Conservation (phyloP, 2,329 filamentous ascomycete genomes). For the Graphilbum fragrans region DNA sequence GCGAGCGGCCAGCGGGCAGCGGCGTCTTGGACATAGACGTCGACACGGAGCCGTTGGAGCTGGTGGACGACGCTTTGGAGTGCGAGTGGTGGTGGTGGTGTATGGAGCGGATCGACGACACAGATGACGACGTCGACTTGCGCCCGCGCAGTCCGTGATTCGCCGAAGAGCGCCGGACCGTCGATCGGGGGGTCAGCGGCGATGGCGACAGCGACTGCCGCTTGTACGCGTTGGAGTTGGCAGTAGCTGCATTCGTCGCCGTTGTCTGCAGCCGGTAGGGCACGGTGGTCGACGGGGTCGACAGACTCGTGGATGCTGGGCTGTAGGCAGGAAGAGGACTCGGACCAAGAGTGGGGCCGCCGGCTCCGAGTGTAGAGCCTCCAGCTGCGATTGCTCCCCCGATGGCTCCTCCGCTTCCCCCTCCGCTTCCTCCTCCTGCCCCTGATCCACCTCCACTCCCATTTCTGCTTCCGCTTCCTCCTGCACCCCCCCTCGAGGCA, state of each 20-base stretch:
- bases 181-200: slow-evolving; percentile 78
- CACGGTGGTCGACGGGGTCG: slow-evolving; percentile 14
- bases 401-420: too few species aligned
- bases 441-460: neutral
- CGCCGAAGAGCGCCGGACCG: slow-evolving; percentile 68
- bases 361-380: too few species aligned
- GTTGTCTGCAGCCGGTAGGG: slow-evolving; percentile 4
- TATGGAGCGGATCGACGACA: slow-evolving; percentile 86
- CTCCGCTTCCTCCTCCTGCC: neutral
- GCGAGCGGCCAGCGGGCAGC: slow-evolving; percentile 53
- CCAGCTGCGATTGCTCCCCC: too few species aligned
- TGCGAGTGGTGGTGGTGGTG: slow-evolving; percentile 83
- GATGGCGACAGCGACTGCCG: slow-evolving; percentile 76
- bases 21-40: slow-evolving; percentile 56
- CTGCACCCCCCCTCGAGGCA: slow-evolving; percentile 15
- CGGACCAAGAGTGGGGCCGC: too few species aligned
- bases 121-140: slow-evolving; percentile 91
- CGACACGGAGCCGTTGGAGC: slow-evolving; percentile 63
- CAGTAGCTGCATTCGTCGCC: too few species aligned
- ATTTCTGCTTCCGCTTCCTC: neutral
- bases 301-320: slow-evolving; percentile 14
- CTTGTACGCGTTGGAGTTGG: slow-evolving; percentile 35
- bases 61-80: slow-evolving; percentile 89
- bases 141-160: slow-evolving; percentile 77
- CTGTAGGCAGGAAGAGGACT: slow-evolving; percentile 9